Conservation (phyloP, 345 rosid species). For the Luvunga scandens region DNA sequence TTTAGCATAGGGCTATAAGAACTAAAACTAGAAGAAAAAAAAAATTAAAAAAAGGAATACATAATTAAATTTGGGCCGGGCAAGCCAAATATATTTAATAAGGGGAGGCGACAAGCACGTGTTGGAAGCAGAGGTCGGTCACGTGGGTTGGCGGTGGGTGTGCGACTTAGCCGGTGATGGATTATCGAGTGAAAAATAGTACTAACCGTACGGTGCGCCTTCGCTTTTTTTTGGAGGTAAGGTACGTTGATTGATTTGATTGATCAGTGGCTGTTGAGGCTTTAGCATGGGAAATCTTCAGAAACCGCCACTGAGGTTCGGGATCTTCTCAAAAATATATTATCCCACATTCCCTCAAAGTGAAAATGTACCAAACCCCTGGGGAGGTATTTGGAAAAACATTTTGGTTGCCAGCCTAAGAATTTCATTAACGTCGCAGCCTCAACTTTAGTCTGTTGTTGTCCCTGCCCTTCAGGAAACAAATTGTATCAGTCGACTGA, state of each 20-base stretch:
- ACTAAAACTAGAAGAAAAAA: not conserved
- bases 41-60: not conserved
- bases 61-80: not conserved
- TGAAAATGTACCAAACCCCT: no score
- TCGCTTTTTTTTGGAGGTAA: not conserved
- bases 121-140: conserved; percentile 7
- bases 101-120: not conserved
- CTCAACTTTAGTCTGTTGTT: no score
- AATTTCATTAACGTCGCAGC: no score
- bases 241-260: conserved; percentile 6
- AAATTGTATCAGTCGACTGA: no score
- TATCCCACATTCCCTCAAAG: no score
- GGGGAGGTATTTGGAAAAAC: no score
- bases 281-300: no score
- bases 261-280: not conserved
- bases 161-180: no score
- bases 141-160: not conserved
- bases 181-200: not conserved
- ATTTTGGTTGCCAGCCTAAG: no score
- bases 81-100: not conserved
- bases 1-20: not conserved
- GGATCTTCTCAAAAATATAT: no score
- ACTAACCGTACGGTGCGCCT: not conserved
- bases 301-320: no score
- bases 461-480: no score